Conservation (phyloP, 2,329 filamentous ascomycete genomes). For the Colletotrichum sp. region DNA sequence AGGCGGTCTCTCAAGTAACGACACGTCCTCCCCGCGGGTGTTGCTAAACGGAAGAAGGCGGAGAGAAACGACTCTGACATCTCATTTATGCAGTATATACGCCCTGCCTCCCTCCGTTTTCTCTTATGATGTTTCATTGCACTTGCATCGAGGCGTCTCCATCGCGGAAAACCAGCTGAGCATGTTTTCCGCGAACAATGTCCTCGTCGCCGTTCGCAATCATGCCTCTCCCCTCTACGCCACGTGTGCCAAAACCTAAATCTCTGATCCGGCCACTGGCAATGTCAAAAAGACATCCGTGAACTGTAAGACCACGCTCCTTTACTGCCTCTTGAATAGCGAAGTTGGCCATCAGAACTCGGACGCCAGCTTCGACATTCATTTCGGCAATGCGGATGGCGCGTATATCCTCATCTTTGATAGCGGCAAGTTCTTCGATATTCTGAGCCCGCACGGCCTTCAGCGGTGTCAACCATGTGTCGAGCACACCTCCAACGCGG, state of each 20-base stretch:
- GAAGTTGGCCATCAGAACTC: slow-evolving; percentile 71
- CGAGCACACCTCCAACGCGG: slow-evolving; percentile 57
- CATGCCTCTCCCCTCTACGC: slow-evolving; percentile 1
- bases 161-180: slow-evolving; percentile 54
- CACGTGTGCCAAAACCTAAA: slow-evolving; percentile 47
- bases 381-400: slow-evolving; percentile 73
- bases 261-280: slow-evolving; percentile 53
- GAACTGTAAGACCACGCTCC: slow-evolving; percentile 74
- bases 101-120: neutral
- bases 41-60: neutral
- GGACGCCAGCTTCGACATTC: slow-evolving; percentile 74
- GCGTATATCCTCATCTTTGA: slow-evolving; percentile 59
- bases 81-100: neutral
- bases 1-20: neutral
- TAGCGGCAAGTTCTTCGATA: slow-evolving; percentile 58
- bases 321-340: slow-evolving; percentile 73
- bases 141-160: slow-evolving; percentile 41
- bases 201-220: slow-evolving; percentile 27
- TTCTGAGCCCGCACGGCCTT: slow-evolving; percentile 50
- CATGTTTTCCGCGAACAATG: slow-evolving; percentile 54
- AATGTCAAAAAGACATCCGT: slow-evolving; percentile 79
- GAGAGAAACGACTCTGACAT: neutral
- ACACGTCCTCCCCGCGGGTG: neutral
- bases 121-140: neutral
- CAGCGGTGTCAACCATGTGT: slow-evolving; percentile 60